Percentiles rank a stretch among this genome's conserved stretches.
Evolutionary conservation across 805 yeast species (phyloP).

Genomic region (Sugiyamaella chiloensis): DNA sequence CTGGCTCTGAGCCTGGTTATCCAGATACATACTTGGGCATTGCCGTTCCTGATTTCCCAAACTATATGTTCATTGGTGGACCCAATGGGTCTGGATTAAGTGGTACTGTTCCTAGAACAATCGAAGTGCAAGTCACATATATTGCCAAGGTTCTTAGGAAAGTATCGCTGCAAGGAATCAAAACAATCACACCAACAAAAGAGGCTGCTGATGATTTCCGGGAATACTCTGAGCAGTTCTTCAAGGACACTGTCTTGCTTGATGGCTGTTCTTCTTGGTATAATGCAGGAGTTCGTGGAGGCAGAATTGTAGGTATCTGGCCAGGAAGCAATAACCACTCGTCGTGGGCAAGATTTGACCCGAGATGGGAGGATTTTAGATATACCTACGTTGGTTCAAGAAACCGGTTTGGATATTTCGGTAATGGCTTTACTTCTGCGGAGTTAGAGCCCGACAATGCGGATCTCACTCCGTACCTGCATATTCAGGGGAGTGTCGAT

Average conservation of each 20-base stretch:
- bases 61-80: conserved; percentile 11
- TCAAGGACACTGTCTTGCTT: conserved; percentile 9
- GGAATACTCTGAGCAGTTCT: conserved; percentile 11
- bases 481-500: conserved; percentile 12
- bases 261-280: conserved; percentile 18
- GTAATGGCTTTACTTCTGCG: conserved; percentile 12
- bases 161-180: conserved; percentile 11
- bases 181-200: conserved; percentile 6
- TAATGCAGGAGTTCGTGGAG: conserved; percentile 14
- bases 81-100: conserved; percentile 11
- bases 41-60: conserved; percentile 15
- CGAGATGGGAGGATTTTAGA: conserved; percentile 15
- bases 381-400: conserved; percentile 8
- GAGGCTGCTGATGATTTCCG: conserved; percentile 13
- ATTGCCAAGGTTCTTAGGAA: conserved; percentile 12
- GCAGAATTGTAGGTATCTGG: conserved; percentile 13
- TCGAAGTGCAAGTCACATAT: conserved; percentile 13
- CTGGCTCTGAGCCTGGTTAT: conserved; percentile 9
- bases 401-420: conserved; percentile 11
- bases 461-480: conserved; percentile 11
- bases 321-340: conserved; percentile 17
- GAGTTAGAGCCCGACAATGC: conserved; percentile 6
- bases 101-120: conserved; percentile 13
- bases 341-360: conserved; percentile 10
- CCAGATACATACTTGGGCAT: conserved; percentile 15